Conservation (phyloP, 495 filamentous ascomycete species). For the Tuber calosporum region DNA sequence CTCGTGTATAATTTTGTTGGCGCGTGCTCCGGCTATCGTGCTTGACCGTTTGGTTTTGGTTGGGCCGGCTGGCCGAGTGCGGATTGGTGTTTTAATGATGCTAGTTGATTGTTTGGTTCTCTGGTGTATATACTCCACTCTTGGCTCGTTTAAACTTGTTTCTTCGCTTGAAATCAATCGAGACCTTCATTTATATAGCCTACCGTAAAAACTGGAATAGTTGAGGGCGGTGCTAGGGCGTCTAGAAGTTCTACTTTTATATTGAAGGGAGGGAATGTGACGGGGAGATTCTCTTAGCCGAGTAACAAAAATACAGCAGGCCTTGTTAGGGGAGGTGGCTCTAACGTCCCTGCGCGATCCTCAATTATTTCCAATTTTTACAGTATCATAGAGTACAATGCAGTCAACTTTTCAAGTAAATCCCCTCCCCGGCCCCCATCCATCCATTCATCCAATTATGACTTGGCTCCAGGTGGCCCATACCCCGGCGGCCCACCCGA, state of each 20-base stretch:
- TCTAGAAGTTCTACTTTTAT: no score
- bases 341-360: no score
- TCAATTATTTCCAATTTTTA: no score
- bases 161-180: background rate
- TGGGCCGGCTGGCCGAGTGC: background rate
- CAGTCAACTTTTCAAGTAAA: slow-evolving; percentile 18
- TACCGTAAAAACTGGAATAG: no score
- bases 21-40: background rate
- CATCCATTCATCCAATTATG: slow-evolving; percentile 6
- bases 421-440: background rate
- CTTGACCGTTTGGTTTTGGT: background rate
- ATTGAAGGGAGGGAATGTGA: no score
- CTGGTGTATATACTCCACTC: slow-evolving; percentile 2
- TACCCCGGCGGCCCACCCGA: slow-evolving; percentile 31
- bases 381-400: background rate
- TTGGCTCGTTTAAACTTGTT: background rate
- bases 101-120: background rate
- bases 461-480: slow-evolving; percentile 23
- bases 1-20: background rate
- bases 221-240: no score
- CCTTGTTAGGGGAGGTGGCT: no score
- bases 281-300: no score
- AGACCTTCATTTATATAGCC: background rate
- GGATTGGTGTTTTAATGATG: background rate
- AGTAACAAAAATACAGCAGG: no score